Conservation (phyloP, 2,329 filamentous ascomycete species). For the Chrysoporthe puriensis region DNA sequence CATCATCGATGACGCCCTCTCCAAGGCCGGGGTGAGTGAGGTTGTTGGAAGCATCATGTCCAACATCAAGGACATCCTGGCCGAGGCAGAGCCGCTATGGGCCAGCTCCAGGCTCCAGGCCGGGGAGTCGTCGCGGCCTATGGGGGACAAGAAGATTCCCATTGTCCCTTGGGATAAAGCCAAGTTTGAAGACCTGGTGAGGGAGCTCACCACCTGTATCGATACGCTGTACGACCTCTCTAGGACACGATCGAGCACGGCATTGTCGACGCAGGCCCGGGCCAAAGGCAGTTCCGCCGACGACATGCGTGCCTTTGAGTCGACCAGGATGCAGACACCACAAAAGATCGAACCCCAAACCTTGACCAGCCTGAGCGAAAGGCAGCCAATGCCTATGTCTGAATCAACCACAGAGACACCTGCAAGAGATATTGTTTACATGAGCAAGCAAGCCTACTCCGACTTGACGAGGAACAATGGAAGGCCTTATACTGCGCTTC, state of each 20-base stretch:
- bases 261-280: conserved; percentile 38
- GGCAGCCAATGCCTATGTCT: conserved; percentile 45
- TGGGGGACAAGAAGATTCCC: conserved; percentile 55
- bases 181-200: conserved; percentile 75
- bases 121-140: conserved; percentile 43
- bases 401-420: conserved; percentile 38
- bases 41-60: conserved; percentile 78
- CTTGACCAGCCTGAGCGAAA: conserved; percentile 52
- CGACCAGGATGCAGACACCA: conserved; percentile 63
- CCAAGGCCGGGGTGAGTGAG: conserved; percentile 75
- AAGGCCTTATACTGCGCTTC: conserved; percentile 56
- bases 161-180: conserved; percentile 69
- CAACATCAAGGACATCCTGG: conserved; percentile 79
- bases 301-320: conserved; percentile 58
- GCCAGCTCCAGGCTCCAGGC: conserved; percentile 57
- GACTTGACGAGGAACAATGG: conserved; percentile 49
- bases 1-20: conserved; percentile 72
- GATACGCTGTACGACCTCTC: conserved; percentile 81
- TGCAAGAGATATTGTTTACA: conserved; percentile 52
- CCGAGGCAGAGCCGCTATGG: conserved; percentile 76
- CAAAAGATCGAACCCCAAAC: conserved; percentile 61
- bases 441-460: conserved; percentile 56
- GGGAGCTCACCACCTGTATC: conserved; percentile 75
- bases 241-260: conserved; percentile 59
- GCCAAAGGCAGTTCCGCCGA: conserved; percentile 45